Evolutionary conservation across 768 basidiomycete species (phyloP), one percentile per base, ranked within the genome.

Genomic region (Flagelloscypha sp.): DNA sequence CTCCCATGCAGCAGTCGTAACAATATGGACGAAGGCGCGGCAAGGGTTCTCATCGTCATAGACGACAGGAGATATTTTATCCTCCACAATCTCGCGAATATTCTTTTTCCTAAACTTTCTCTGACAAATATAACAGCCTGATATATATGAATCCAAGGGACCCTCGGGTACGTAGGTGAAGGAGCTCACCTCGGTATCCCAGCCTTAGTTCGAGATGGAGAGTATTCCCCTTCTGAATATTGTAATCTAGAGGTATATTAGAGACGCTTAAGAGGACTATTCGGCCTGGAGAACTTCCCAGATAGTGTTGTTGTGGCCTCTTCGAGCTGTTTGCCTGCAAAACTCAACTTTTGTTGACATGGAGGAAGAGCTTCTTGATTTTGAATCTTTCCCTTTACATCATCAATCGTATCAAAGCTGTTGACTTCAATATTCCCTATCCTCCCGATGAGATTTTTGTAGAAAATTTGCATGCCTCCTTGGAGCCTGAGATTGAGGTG

Each of bases 171-270:
- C n/a, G n/a, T n/a, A n/a, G n/a, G n/a, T n/a, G n/a, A n/a, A n/a
- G n/a, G n/a, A n/a, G n/a, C n/a, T n/a, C n/a, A n/a, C n/a, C n/a
- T 40, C 62, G 60, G 44, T 59, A 61, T 32, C 62, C 54, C 5
- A 63, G 49, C 34, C 62, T 52, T 13, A 63, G 51, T 19, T 63
- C 62, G 24, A 59, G 45, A 38, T 81, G 68, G 37, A 86, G 65
- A 25, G 82, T 84, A 7, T 72, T 71, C 60, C 80, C 79, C 53
- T 80, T 79, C 63, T 76, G 76, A 29, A 78, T 78, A 49, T 78
- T 72, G 54, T 72, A 76, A 45, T 76, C 76, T 13, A 68, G 70
- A 10, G 72, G 64, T 3, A 76, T 76, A 35, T 73, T 69, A 16
- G n/a, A n/a, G n/a, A n/a, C n/a, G n/a, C n/a, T n/a, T n/a, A n/a